Evolutionary conservation across 2,329 filamentous ascomycete species (phyloP).

Genomic region (Aspergillus hiratsukae): DNA sequence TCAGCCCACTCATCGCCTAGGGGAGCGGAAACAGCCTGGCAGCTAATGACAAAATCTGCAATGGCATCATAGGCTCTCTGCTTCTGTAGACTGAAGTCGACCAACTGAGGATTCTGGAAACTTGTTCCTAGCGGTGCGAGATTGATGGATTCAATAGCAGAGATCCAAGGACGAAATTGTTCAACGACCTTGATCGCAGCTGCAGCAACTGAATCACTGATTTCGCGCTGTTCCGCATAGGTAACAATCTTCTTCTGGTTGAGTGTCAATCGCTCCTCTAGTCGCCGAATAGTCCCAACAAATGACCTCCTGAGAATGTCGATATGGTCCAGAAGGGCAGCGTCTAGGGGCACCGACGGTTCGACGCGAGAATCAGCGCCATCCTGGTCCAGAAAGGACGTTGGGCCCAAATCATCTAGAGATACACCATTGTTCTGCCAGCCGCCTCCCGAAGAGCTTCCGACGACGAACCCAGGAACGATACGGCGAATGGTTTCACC

Average conservation of each 20-base stretch:
- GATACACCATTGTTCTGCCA: slow-evolving; percentile 69
- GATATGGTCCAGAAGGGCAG: slow-evolving; percentile 71
- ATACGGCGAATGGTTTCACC: slow-evolving; percentile 91
- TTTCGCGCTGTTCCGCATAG: slow-evolving; percentile 68
- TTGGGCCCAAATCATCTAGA: slow-evolving; percentile 60
- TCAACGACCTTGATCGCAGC: slow-evolving; percentile 78
- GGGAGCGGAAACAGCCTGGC: slow-evolving; percentile 86
- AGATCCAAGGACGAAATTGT: slow-evolving; percentile 83
- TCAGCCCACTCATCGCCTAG: slow-evolving; percentile 95
- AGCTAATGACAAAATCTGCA: slow-evolving; percentile 80
- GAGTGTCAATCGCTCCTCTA: slow-evolving; percentile 77
- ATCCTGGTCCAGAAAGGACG: slow-evolving; percentile 77
- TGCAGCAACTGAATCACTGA: slow-evolving; percentile 77
- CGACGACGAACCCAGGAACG: slow-evolving; percentile 87
- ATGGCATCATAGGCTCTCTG: slow-evolving; percentile 91
- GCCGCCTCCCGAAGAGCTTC: slow-evolving; percentile 75
- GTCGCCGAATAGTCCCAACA: slow-evolving; percentile 75
- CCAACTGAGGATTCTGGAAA: slow-evolving; percentile 77
- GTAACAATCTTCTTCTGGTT: slow-evolving; percentile 84
- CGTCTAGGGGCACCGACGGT: slow-evolving; percentile 69
- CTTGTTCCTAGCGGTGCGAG: slow-evolving; percentile 71
- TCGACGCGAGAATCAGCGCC: slow-evolving; percentile 71
- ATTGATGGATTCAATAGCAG: slow-evolving; percentile 87
- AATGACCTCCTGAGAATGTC: slow-evolving; percentile 83
- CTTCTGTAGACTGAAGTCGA: slow-evolving; percentile 85